A percentile compares a stretch with the other conserved stretches of the same genome.
Conservation (phyloP, 202 grass and related monocot genomes). For the Carex sylvatica region DNA sequence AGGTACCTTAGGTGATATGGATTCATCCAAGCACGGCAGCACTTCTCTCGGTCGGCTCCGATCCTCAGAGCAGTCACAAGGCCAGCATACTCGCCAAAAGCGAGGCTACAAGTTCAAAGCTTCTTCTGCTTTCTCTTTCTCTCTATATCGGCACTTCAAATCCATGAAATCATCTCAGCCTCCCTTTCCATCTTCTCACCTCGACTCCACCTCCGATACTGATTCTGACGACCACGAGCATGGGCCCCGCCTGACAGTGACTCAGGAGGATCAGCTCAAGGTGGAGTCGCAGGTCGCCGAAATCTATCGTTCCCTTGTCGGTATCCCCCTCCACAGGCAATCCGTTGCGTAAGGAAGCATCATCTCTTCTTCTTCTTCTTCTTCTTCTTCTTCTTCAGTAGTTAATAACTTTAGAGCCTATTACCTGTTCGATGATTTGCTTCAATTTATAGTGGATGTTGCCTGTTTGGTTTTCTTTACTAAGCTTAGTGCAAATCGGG, state of each 20-base stretch:
- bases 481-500: neutral
- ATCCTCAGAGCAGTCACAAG: neutral
- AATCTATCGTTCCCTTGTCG: conserved; percentile 62
- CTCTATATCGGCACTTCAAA: neutral
- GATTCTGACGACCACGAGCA: neutral
- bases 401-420: neutral
- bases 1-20: no score
- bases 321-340: conserved; percentile 38
- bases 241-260: conserved; percentile 52
- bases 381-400: neutral
- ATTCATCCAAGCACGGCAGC: no score
- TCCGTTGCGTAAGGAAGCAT: conserved; percentile 52
- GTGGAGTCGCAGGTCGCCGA: conserved; percentile 61
- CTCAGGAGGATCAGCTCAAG: conserved; percentile 71
- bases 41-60: neutral
- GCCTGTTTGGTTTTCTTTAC: neutral
- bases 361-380: neutral
- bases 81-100: neutral
- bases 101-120: neutral
- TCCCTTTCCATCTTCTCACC: conserved; percentile 15
- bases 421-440: conserved; percentile 15
- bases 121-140: neutral
- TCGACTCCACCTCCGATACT: neutral
- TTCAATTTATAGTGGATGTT: neutral
- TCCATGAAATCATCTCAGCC: conserved; percentile 41